Percentiles rank a stretch among this genome's conserved stretches.
These are phyloP conservation scores for Malassezia obtusa DNA, from an alignment of 1,284 basidiomycete species.

Conservation along the genomic window DNA sequence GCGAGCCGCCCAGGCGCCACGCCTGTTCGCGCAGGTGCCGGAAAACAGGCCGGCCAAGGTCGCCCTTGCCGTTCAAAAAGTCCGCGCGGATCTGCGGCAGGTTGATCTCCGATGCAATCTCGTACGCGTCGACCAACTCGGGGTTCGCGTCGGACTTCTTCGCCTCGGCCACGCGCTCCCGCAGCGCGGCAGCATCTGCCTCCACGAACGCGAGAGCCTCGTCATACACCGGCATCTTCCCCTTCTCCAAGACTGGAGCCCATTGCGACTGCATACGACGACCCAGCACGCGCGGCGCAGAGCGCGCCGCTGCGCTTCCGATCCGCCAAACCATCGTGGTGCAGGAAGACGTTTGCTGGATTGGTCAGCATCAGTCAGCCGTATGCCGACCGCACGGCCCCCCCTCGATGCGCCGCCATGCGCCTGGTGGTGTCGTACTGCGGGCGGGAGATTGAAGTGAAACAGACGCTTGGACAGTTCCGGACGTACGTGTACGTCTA, in stretches of 20 bases:
- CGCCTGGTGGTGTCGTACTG: slow-evolving; percentile 37
- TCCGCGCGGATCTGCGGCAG: slow-evolving; percentile 67
- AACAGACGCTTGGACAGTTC: slow-evolving; percentile 36
- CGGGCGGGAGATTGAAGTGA: slow-evolving; percentile 35
- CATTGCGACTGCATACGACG: slow-evolving; percentile 18
- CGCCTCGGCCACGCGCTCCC: slow-evolving; percentile 51
- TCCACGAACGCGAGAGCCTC: slow-evolving; percentile 63
- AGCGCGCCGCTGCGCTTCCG: neutral
- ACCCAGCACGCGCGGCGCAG: neutral
- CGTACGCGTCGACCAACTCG: slow-evolving; percentile 53
- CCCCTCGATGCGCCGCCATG: slow-evolving; percentile 19
- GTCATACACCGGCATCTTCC: slow-evolving; percentile 70
- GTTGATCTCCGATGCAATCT: slow-evolving; percentile 64
- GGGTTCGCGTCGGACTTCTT: slow-evolving; percentile 35
- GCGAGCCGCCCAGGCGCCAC: slow-evolving; percentile 72
- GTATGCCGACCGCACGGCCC: neutral
- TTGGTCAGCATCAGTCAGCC: neutral
- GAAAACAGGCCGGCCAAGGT: slow-evolving; percentile 57
- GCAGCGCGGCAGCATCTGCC: slow-evolving; percentile 49
- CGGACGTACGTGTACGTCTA: slow-evolving; percentile 13
- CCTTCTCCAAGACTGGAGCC: slow-evolving; percentile 55
- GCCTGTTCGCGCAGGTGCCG: slow-evolving; percentile 69
- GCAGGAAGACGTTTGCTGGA: neutral
- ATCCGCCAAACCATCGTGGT: neutral
- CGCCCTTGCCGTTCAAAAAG: slow-evolving; percentile 60